Percentiles rank a stretch among this genome's conserved stretches.
Evolutionary conservation across 371 early-diverging fungal genomes (phyloP).

Genomic region (Mortierella sp.): DNA sequence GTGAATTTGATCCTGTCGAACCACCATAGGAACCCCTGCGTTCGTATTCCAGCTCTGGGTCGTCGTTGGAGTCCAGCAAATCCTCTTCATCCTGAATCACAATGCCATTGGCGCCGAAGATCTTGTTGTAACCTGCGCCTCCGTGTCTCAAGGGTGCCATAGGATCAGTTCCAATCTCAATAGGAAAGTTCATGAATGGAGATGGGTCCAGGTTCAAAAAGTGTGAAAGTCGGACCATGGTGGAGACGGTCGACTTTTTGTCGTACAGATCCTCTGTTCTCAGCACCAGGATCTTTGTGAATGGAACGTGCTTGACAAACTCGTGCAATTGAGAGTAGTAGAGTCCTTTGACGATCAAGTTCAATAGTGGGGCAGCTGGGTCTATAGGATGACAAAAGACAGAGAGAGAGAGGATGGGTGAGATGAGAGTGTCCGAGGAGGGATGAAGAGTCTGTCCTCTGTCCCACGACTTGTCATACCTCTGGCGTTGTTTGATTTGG

Average conservation of each 20-base stretch:
- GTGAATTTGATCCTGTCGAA: slow-evolving; percentile 8
- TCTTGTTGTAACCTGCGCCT: slow-evolving; percentile 31
- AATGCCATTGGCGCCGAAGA: slow-evolving; percentile 24
- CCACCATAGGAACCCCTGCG: background rate
- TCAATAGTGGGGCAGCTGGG: slow-evolving; percentile 38
- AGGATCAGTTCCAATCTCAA: slow-evolving; percentile 50
- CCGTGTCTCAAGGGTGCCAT: slow-evolving; percentile 43
- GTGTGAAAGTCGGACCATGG: slow-evolving; percentile 47
- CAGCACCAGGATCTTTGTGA: slow-evolving; percentile 48
- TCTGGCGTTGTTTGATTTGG: slow-evolving; percentile 38
- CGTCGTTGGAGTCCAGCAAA: slow-evolving; percentile 18
- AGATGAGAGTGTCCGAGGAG: background rate
- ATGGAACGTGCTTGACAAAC: slow-evolving; percentile 49
- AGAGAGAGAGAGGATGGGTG: no score
- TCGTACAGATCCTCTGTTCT: slow-evolving; percentile 49
- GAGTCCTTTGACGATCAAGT: slow-evolving; percentile 48
- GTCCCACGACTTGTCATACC: slow-evolving; percentile 17
- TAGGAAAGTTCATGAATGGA: slow-evolving; percentile 45
- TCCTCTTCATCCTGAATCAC: slow-evolving; percentile 38
- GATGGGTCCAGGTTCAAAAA: slow-evolving; percentile 49
- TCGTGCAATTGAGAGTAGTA: slow-evolving; percentile 53
- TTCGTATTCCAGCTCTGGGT: slow-evolving; percentile 26
- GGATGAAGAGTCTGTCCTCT: background rate
- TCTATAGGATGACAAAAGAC: slow-evolving; percentile 17
- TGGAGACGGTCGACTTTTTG: slow-evolving; percentile 45